These are phyloP conservation scores for Begonia masoniana DNA, from an alignment of 306 rosid species.

Conservation along the genomic window DNA sequence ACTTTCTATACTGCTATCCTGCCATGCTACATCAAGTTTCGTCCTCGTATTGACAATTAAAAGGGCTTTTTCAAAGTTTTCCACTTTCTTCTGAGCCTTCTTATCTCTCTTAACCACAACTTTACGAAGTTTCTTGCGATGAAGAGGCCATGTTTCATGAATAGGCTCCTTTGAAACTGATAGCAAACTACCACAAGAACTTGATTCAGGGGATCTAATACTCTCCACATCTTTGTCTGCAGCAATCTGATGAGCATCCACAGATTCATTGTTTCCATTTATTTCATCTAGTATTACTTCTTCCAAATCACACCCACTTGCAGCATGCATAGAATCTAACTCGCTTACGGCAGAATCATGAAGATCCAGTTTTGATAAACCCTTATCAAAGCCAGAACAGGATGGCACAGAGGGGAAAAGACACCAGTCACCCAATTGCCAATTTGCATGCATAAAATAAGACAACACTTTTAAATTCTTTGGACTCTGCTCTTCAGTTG, in stretches of 20 bases:
- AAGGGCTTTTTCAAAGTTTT: slow-evolving; percentile 81
- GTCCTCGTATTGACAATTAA: slow-evolving; percentile 70
- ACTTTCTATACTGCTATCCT: slow-evolving; percentile 59
- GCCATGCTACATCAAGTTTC: slow-evolving; percentile 87
- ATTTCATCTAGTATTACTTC: slow-evolving; percentile 61
- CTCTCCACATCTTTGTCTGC: slow-evolving; percentile 28
- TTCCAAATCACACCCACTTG: slow-evolving; percentile 64
- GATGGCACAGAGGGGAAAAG: slow-evolving; percentile 43
- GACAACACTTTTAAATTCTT: slow-evolving; percentile 74
- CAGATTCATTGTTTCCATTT: slow-evolving; percentile 38
- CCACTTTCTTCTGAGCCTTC: slow-evolving; percentile 78
- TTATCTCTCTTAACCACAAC: slow-evolving; percentile 83
- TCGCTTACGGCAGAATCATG: slow-evolving; percentile 36
- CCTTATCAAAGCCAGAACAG: slow-evolving; percentile 33
- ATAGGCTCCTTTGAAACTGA: slow-evolving; percentile 54
- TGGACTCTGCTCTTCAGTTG: slow-evolving; percentile 91
- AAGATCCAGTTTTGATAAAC: slow-evolving; percentile 39
- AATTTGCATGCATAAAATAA: slow-evolving; percentile 85
- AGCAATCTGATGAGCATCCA: slow-evolving; percentile 52
- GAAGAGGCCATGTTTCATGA: slow-evolving; percentile 81
- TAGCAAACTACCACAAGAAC: slow-evolving; percentile 47
- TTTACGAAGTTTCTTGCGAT: slow-evolving; percentile 86
- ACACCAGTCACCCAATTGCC: slow-evolving; percentile 99
- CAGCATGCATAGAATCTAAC: slow-evolving; percentile 50
- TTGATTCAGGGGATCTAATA: slow-evolving; percentile 42